phyloP scores from a whole-genome alignment of 306 rosid genomes.

The Castanea sativa region DNA sequence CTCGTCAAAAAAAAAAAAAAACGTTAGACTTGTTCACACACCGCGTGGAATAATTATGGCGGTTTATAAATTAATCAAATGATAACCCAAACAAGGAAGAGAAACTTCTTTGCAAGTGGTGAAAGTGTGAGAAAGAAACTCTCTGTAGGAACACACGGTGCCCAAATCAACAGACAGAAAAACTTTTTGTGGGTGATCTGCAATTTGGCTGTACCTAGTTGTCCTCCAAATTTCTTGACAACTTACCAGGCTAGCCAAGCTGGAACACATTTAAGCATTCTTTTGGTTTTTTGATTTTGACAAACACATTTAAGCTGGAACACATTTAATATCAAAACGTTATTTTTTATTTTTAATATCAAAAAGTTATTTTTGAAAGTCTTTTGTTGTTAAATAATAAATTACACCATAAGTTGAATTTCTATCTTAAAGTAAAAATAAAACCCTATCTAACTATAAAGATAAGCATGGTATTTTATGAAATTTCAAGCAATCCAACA shows the following conservation, averaged over 20 bases:
- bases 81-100: conserved; percentile 3
- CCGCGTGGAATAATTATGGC: background rate
- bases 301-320: too few relatives aligned
- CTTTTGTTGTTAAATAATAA: too few relatives aligned
- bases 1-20: background rate
- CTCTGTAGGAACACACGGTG: conserved; percentile 29
- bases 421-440: too few relatives aligned
- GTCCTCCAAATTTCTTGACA: conserved; percentile 20
- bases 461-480: too few relatives aligned
- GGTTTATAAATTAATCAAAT: background rate
- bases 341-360: background rate
- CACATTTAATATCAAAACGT: too few relatives aligned
- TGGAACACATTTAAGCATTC: conserved; percentile 10
- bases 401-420: too few relatives aligned
- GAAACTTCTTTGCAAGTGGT: conserved; percentile 5
- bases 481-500: conserved; percentile 7
- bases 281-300: background rate
- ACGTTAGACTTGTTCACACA: too few relatives aligned
- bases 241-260: background rate
- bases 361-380: too few relatives aligned
- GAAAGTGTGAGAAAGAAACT: conserved; percentile 13
- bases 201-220: conserved; percentile 51
- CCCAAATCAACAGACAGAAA: conserved; percentile 27
- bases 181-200: conserved; percentile 45
- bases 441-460: too few relatives aligned